A percentile compares a stretch with the other conserved stretches of the same genome.
Evolutionary conservation across 2,329 filamentous ascomycete genomes (phyloP).

Genomic region (Monosporascus sp.): DNA sequence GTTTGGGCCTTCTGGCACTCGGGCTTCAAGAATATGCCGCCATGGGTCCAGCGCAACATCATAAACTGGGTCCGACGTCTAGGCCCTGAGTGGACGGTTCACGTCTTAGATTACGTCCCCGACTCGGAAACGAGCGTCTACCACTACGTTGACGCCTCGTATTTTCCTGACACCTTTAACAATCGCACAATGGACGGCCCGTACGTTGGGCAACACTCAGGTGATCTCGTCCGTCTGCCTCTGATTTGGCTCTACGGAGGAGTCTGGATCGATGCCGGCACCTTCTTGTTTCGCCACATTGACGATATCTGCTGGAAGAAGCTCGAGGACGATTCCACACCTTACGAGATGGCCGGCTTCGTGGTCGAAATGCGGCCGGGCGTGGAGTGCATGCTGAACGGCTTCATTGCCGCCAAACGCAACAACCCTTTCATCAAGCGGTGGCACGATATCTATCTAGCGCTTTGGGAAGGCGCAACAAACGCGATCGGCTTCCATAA

Average conservation of each 20-base stretch:
- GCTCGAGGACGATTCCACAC: conserved; percentile 29
- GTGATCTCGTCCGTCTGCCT: conserved; percentile 41
- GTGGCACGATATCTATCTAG: conserved; percentile 34
- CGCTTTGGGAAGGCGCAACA: conserved; percentile 30
- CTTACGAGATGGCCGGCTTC: conserved; percentile 29
- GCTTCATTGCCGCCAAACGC: conserved; percentile 37
- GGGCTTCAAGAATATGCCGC: conserved; percentile 27
- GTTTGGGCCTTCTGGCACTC: conserved; percentile 39
- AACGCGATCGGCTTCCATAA: conserved; percentile 27
- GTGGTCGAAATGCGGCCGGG: conserved; percentile 22
- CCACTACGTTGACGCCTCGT: conserved; percentile 29
- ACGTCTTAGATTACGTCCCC: conserved; percentile 32
- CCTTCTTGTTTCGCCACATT: conserved; percentile 34
- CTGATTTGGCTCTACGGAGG: conserved; percentile 36
- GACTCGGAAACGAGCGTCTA: conserved; percentile 30
- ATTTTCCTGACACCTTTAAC: conserved; percentile 36
- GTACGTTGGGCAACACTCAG: conserved; percentile 37
- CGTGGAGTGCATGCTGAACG: conserved; percentile 29
- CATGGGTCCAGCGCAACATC: conserved; percentile 31
- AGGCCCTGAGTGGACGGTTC: conserved; percentile 33
- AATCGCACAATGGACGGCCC: conserved; percentile 39
- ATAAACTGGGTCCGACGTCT: conserved; percentile 33
- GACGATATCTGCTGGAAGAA: conserved; percentile 38
- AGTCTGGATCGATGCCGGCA: conserved; percentile 38
- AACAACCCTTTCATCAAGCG: conserved; percentile 38